Evolutionary conservation across 345 rosid species (phyloP).

Genomic region (Arabis hirsuta): DNA sequence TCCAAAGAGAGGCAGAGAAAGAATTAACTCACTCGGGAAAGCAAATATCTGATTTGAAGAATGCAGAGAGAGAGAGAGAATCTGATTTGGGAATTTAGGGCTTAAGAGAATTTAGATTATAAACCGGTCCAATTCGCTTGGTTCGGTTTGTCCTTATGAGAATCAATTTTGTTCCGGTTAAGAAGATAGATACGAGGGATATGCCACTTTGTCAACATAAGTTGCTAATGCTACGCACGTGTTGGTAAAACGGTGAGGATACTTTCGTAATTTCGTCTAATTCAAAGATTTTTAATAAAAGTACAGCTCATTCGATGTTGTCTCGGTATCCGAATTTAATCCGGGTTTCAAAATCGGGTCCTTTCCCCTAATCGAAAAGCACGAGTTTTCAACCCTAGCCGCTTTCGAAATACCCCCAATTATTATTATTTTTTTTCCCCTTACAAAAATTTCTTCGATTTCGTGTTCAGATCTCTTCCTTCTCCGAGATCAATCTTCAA

Average conservation of each 20-base stretch:
- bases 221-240: conserved; percentile 37
- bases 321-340: conserved; percentile 49
- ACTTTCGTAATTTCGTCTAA: neutral
- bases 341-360: conserved; percentile 48
- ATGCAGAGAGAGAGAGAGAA: conserved; percentile 11
- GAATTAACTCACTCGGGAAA: neutral
- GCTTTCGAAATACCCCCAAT: conserved; percentile 36
- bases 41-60: conserved; percentile 24
- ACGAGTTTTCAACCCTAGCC: conserved; percentile 46
- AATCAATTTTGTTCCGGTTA: conserved; percentile 24
- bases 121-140: conserved; percentile 24
- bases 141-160: conserved; percentile 24
- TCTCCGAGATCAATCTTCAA: conserved; percentile 30
- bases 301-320: conserved; percentile 42
- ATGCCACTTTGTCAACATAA: conserved; percentile 39
- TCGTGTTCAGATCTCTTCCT: conserved; percentile 35
- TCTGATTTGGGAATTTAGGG: conserved; percentile 42
- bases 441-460: conserved; percentile 22
- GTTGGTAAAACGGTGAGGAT: conserved; percentile 37
- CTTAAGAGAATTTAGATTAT: conserved; percentile 4
- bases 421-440: neutral
- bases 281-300: conserved; percentile 12
- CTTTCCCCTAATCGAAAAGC: conserved; percentile 43
- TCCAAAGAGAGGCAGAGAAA: neutral
- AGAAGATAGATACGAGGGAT: conserved; percentile 24